phyloP scores from a whole-genome alignment of 306 rosid genomes.

The Coriaria nepalensis region DNA sequence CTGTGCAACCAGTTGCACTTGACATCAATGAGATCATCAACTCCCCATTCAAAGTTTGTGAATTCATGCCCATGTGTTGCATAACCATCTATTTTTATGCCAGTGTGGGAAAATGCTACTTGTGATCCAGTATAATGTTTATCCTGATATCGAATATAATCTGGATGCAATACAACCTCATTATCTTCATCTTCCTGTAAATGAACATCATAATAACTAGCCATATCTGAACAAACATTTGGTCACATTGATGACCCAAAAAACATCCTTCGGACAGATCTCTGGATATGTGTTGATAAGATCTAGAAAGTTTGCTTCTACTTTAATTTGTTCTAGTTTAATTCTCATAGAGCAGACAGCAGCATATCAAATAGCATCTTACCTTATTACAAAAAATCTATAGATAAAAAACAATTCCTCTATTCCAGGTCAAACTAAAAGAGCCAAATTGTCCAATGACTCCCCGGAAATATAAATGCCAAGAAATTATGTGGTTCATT shows the following conservation, averaged over 20 bases:
- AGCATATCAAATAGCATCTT: too few species aligned
- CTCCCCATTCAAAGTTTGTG: constrained; percentile 55
- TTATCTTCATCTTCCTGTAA: constrained; percentile 46
- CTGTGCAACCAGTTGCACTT: constrained; percentile 42
- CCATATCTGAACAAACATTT: too few species aligned
- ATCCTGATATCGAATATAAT: constrained; percentile 60
- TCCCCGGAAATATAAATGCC: too few species aligned
- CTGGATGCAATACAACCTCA: constrained; percentile 70
- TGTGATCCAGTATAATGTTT: constrained; percentile 39
- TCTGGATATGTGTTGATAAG: too few species aligned
- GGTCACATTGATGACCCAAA: not conserved
- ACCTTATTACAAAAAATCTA: too few species aligned
- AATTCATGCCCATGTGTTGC: constrained; percentile 26
- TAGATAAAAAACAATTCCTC: too few species aligned
- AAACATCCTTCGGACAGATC: not conserved
- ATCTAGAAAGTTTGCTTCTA: too few species aligned
- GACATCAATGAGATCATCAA: constrained; percentile 48
- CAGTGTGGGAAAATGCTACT: constrained; percentile 47
- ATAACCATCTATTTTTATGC: constrained; percentile 50
- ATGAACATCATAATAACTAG: constrained; percentile 8
- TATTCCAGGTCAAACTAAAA: too few species aligned
- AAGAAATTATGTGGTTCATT: too few species aligned
- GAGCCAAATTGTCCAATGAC: too few species aligned
- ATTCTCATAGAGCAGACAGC: too few species aligned
- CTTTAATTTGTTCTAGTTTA: too few species aligned